Evolutionary conservation across 129 eudicot genomes (phyloP).

Genomic region (Ambrosia artemisiifolia): DNA sequence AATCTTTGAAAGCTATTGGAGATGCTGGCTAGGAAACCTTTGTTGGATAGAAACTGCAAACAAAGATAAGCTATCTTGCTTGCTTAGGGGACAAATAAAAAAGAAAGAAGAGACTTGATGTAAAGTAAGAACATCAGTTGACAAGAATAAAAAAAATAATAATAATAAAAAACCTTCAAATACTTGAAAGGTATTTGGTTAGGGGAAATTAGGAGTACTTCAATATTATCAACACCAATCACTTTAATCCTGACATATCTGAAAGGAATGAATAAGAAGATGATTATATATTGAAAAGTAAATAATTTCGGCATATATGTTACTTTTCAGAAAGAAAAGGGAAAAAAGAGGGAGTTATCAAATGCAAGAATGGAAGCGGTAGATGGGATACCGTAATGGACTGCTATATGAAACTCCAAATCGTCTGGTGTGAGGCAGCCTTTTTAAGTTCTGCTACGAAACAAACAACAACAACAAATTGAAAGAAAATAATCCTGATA

Average conservation of each 20-base stretch:
- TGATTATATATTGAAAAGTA: neutral
- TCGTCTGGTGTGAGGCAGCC: constrained; percentile 51
- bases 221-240: constrained; percentile 87
- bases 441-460: constrained; percentile 34
- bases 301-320: too few relatives aligned
- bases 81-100: too few relatives aligned
- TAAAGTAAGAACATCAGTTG: too few relatives aligned
- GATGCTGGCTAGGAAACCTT: constrained; percentile 78
- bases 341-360: too few relatives aligned
- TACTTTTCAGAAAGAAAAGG: too few relatives aligned
- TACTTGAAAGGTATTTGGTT: constrained; percentile 75
- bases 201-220: constrained; percentile 80
- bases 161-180: constrained; percentile 97
- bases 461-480: neutral
- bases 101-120: too few relatives aligned
- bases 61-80: neutral
- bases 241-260: constrained; percentile 99
- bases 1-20: too few relatives aligned
- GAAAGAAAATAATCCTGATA: too few relatives aligned
- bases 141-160: too few relatives aligned
- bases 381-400: constrained; percentile 83
- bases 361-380: constrained; percentile 84
- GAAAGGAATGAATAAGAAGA: constrained; percentile 17
- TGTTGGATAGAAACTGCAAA: constrained; percentile 87
- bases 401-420: constrained; percentile 52